Evolutionary conservation across 306 rosid species (phyloP), one percentile per base, ranked within the genome.

Genomic region (Begonia fuchsioides): DNA sequence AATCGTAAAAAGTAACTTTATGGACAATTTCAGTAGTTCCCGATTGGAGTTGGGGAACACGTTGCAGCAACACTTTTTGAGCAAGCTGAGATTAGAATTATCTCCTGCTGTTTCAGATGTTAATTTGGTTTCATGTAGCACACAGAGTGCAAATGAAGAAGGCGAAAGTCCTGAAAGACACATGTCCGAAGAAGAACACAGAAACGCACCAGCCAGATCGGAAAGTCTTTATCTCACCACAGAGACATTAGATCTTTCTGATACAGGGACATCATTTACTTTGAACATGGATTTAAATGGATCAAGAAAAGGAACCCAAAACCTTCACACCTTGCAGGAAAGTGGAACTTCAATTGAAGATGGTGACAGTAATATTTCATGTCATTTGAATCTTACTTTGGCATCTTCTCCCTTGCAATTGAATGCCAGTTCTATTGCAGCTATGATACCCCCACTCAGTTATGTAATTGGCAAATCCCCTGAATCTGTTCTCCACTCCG

Each of bases 71-170:
- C 94, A 90, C 64, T 85, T 92, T 64, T 82, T 86, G 3, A 74
- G 52, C 62, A 90, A 92, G 55, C 81, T 82, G 55, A 73, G 94
- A 51, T 61, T 92, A 39, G 98, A 92, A 61, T 52, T 86, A 45
- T 85, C 94, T 58, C 83, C 94, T 13, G 72, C 87, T 43, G 81
- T 77, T 60, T 92, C 98, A 26, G 93, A 79, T 64, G 72, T 75
- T 61, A 85, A 92, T 68, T 58, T 75, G 57, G 71, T 85, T 60
- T 92, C 98, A 14, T 62, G 43, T 49, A 82, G 98, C 87, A 77
- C 94, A 10, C 93, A 82, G 65, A 80, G 96, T 73, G 85, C 96
- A 59, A 75, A 63, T 46, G 94, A 85, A 79, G 87, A 82, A 38
- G 81, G 75, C 53, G 87, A 60, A 61, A 75, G 67, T 56, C 65